Evolutionary conservation across 176 grass and related monocot genomes (phyloP), one percentile per base, ranked within the genome.

Genomic region (Raddia guianensis): DNA sequence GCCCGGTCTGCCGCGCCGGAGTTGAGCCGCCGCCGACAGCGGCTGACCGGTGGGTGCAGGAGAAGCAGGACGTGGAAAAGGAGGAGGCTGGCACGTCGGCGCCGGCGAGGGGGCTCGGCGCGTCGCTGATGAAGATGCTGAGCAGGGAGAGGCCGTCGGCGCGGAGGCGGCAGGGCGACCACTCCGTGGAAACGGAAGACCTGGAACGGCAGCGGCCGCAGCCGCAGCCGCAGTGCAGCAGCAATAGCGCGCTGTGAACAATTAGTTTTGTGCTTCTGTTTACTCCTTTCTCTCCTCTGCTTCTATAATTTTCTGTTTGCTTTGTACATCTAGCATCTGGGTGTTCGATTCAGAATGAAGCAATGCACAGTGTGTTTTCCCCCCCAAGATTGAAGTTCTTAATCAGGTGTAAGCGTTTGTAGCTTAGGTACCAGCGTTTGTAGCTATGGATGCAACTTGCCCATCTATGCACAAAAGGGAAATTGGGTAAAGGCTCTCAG

Each of bases 71-170:
- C 19, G 12, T 21, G 16, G 82, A 16, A 9, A 81, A 81, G 73
- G 82, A 87, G 78, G 73, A 74, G 42, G 82, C 10, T 1, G 86
- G 73, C 3, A 87, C 77, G 47, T 91, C 89, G 1, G 68, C 34
- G 66, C 32, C 73, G 14, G 82, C 75, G 16, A 43, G 78, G 3
- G 60, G 53, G 8, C 83, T 91, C 13, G 74, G 78, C 10, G 86
- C 82, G 40, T 85, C 89, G 65, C 63, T 91, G 11, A 84, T 68
- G 72, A 73, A 81, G 89, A 91, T 91, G 86, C 61, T 88, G 9
- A 88, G 74, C 82, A 74, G 82, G 69, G 86, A 91, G 78, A 74
- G 86, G 55, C 82, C 89, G 45, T 19, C 37, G 73, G 13, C 45
- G 37, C 12, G 82, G 54, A 87, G 80, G 66, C 50, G 34, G 2